phyloP scores from a whole-genome alignment of 1,284 basidiomycete species.

The Boletellus dicymbophilus region DNA sequence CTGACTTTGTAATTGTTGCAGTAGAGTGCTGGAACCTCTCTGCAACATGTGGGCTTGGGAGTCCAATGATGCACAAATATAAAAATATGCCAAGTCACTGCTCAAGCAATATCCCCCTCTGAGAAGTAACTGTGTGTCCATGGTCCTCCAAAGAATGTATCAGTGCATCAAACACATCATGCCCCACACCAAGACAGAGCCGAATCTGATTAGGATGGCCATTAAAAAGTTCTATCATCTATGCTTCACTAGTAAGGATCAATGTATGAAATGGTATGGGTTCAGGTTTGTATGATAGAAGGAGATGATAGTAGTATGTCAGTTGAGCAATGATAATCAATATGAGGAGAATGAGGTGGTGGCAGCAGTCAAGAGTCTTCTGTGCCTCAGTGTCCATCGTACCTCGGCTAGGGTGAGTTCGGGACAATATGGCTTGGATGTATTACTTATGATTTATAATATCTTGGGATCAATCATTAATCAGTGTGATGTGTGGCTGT shows the following conservation, averaged over 20 bases:
- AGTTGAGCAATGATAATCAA: too few relatives aligned
- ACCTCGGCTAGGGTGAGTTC: too few relatives aligned
- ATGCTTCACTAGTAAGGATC: neutral
- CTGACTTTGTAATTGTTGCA: neutral
- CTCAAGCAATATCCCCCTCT: slow-evolving; percentile 1
- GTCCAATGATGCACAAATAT: neutral
- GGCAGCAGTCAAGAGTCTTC: too few relatives aligned
- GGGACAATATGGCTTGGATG: too few relatives aligned
- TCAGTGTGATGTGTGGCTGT: too few relatives aligned
- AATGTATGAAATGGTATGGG: neutral
- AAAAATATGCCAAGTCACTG: slow-evolving; percentile 3
- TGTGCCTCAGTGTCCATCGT: too few relatives aligned
- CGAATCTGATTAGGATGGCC: neutral
- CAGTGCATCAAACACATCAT: neutral
- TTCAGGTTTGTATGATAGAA: too few relatives aligned
- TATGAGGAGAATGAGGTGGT: too few relatives aligned
- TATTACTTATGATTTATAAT: too few relatives aligned
- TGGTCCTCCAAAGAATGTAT: too few relatives aligned
- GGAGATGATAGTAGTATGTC: too few relatives aligned
- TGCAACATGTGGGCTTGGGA: neutral
- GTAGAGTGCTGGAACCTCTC: neutral
- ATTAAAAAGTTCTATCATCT: neutral
- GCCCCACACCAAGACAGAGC: neutral
- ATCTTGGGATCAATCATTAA: too few relatives aligned
- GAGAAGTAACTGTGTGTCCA: neutral